Conservation (phyloP, 306 rosid species). For the Urtica urens region DNA sequence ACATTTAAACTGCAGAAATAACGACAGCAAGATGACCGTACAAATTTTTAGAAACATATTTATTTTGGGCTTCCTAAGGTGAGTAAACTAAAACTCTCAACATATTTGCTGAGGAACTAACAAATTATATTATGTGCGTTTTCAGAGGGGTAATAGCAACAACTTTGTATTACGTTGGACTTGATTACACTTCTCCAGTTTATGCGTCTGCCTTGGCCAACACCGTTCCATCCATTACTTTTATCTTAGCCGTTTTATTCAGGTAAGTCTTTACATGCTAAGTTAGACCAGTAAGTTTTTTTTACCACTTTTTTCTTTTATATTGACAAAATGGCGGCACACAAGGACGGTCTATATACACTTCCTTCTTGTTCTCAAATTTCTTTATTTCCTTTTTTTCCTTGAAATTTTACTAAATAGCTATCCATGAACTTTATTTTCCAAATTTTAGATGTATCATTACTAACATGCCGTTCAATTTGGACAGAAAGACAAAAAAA, state of each 20-base stretch:
- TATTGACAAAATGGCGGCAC: too few species aligned
- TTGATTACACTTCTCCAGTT: slow-evolving; percentile 12
- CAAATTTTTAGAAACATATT: slow-evolving; percentile 11
- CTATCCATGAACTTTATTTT: too few species aligned
- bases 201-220: slow-evolving; percentile 11
- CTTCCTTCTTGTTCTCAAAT: too few species aligned
- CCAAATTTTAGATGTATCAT: too few species aligned
- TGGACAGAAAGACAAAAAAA: too few species aligned
- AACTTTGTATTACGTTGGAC: slow-evolving; percentile 10
- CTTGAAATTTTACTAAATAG: too few species aligned
- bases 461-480: too few species aligned
- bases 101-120: too few species aligned
- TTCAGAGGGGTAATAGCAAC: slow-evolving; percentile 16
- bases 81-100: neutral
- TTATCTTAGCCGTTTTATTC: slow-evolving; percentile 12
- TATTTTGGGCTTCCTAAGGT: slow-evolving; percentile 15
- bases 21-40: slow-evolving; percentile 11
- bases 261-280: slow-evolving; percentile 15
- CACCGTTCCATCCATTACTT: slow-evolving; percentile 16
- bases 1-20: slow-evolving; percentile 15
- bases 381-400: too few species aligned
- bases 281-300: too few species aligned
- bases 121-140: too few species aligned
- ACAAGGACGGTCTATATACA: too few species aligned
- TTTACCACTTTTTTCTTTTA: neutral